These are phyloP conservation scores for Chrysopogon serrulatus DNA, from an alignment of 176 grass and related monocot genomes.

Conservation along the genomic window DNA sequence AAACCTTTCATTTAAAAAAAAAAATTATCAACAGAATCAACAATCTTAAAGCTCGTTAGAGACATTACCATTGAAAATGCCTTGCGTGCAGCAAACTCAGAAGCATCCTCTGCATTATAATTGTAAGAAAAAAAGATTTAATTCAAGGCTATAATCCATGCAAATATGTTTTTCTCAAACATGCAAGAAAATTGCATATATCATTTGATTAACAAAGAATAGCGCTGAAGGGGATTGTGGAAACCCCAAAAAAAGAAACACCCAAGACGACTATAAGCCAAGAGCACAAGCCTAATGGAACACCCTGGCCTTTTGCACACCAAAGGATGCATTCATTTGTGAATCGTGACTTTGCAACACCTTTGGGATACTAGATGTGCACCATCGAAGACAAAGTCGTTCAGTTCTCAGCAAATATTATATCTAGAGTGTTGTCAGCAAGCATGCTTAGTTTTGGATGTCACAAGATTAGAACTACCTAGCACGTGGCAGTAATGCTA, in stretches of 20 bases:
- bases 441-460: background rate
- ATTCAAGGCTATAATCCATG: background rate
- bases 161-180: background rate
- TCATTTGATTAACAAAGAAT: background rate
- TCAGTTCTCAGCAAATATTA: background rate
- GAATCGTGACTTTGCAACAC: background rate
- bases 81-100: conserved; percentile 59
- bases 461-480: conserved; percentile 1
- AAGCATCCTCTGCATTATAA: conserved; percentile 91
- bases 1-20: too few relatives aligned
- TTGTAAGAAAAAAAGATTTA: conserved; percentile 11
- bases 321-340: background rate
- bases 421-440: background rate
- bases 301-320: background rate
- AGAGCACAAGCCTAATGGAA: background rate
- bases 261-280: background rate
- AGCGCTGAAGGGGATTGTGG: background rate
- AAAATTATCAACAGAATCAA: background rate
- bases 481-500: background rate
- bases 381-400: background rate
- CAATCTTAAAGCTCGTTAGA: conserved; percentile 16
- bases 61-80: conserved; percentile 71
- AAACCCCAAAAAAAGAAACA: background rate
- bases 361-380: background rate
- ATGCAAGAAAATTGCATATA: background rate